Evolutionary conservation across 2,329 filamentous ascomycete genomes (phyloP).

Genomic region (Emergomyces africanus): DNA sequence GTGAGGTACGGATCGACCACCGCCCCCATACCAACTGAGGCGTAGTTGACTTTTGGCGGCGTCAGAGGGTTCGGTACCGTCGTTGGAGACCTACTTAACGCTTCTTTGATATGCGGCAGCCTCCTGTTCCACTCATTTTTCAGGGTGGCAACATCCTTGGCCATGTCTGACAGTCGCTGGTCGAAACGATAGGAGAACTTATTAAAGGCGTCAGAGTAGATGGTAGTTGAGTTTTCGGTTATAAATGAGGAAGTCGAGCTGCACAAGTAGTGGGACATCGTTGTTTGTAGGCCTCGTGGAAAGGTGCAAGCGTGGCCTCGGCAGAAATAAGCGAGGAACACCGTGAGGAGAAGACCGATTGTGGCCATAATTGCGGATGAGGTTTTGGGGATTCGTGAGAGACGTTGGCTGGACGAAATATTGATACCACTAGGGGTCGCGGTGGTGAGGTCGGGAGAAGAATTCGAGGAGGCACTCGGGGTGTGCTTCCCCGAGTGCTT

Average conservation of each 20-base stretch:
- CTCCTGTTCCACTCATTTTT: constrained; percentile 9
- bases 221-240: constrained; percentile 1
- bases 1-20: constrained; percentile 46
- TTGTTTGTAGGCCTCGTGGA: not conserved
- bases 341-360: not conserved
- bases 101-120: constrained; percentile 7
- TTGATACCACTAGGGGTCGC: not conserved
- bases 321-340: not conserved
- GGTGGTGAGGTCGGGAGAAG: not conserved
- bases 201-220: constrained; percentile 9
- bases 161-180: constrained; percentile 8
- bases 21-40: constrained; percentile 54
- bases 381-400: not conserved
- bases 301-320: not conserved
- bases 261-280: constrained; percentile 4
- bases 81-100: constrained; percentile 2
- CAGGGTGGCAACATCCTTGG: constrained; percentile 8
- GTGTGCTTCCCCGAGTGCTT: not conserved
- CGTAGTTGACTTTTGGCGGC: constrained; percentile 54
- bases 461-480: not conserved
- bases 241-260: not conserved
- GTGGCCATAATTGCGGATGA: not conserved
- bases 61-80: constrained; percentile 9
- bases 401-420: not conserved
- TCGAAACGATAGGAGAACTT: constrained; percentile 9